phyloP scores from a whole-genome alignment of 495 filamentous ascomycete genomes.

The Parathielavia hyrcaniae region DNA sequence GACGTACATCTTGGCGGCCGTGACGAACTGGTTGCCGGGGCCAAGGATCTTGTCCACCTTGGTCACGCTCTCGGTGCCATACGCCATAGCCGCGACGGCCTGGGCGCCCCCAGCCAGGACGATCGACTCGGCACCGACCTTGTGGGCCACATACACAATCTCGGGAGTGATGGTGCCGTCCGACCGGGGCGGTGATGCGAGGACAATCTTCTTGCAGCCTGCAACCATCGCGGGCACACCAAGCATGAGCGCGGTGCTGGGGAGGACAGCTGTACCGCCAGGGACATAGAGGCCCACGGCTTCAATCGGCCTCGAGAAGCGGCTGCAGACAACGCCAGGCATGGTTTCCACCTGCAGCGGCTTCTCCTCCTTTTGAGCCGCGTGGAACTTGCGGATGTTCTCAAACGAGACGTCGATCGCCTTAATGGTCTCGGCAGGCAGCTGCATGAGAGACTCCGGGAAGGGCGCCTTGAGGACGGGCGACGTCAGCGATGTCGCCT shows the following conservation, averaged over 20 bases:
- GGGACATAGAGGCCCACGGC: slow-evolving; percentile 92
- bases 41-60: slow-evolving; percentile 99
- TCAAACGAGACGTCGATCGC: slow-evolving; percentile 92
- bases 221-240: slow-evolving; percentile 96
- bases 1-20: slow-evolving; percentile 95
- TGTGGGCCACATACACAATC: slow-evolving; percentile 97
- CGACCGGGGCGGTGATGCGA: slow-evolving; percentile 82
- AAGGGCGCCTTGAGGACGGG: slow-evolving; percentile 87
- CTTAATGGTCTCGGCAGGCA: slow-evolving; percentile 70
- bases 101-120: slow-evolving; percentile 93
- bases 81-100: slow-evolving; percentile 84
- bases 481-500: slow-evolving; percentile 80
- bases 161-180: slow-evolving; percentile 92
- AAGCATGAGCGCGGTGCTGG: slow-evolving; percentile 94
- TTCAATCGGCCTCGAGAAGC: slow-evolving; percentile 89
- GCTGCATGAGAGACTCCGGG: slow-evolving; percentile 73
- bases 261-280: slow-evolving; percentile 90
- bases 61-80: slow-evolving; percentile 74
- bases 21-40: slow-evolving; percentile 97
- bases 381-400: slow-evolving; percentile 91
- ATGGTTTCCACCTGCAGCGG: slow-evolving; percentile 86
- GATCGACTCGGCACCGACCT: slow-evolving; percentile 89
- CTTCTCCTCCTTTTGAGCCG: slow-evolving; percentile 75
- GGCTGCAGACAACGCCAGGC: slow-evolving; percentile 91
- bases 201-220: slow-evolving; percentile 89